Evolutionary conservation across 305 asterid genomes (phyloP).

Genomic region (Fraxinus ornus): DNA sequence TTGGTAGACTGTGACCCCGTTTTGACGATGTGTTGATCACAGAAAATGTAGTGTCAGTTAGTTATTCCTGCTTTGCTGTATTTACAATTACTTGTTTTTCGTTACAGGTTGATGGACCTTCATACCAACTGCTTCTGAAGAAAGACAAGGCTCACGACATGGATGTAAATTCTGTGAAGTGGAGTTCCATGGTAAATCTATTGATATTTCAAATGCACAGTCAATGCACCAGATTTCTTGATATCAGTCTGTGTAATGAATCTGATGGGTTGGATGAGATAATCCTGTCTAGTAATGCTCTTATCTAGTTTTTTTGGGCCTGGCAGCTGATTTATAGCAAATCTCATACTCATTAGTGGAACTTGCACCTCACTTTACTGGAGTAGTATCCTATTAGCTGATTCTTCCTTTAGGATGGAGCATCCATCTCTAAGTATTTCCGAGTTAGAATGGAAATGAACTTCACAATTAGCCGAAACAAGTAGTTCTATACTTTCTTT

Average conservation of each 20-base stretch:
- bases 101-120: slow-evolving; percentile 40
- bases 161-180: slow-evolving; percentile 48
- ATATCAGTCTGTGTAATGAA: background rate
- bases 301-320: background rate
- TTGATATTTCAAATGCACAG: background rate
- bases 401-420: background rate
- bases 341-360: background rate
- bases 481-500: background rate
- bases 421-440: background rate
- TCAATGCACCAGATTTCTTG: background rate
- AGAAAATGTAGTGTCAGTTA: background rate
- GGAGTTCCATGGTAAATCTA: slow-evolving; percentile 41
- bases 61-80: background rate
- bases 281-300: background rate
- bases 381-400: background rate
- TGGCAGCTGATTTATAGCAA: background rate
- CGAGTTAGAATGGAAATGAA: background rate
- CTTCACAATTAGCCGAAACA: background rate
- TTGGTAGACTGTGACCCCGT: background rate
- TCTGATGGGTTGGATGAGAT: background rate
- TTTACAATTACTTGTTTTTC: background rate
- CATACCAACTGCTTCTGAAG: slow-evolving; percentile 40
- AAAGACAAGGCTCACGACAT: slow-evolving; percentile 48
- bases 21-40: background rate
- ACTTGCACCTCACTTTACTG: background rate